Evolutionary conservation across 768 basidiomycete genomes (phyloP).

Genomic region (Lentinula guzmanii): DNA sequence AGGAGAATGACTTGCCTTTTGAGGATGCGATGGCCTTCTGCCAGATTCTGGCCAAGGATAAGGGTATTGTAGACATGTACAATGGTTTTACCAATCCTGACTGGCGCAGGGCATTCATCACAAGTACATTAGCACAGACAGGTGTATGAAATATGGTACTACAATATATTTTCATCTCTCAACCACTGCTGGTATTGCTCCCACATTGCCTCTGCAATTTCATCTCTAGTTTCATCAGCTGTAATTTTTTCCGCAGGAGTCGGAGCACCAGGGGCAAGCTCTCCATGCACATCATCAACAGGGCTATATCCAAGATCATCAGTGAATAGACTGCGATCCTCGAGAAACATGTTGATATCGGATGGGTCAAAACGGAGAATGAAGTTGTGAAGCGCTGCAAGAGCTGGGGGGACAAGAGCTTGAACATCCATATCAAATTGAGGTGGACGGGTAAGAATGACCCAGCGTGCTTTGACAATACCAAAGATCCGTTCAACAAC

Average conservation of each 20-base stretch:
- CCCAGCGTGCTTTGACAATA: conserved; percentile 13
- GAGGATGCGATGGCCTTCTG: background rate
- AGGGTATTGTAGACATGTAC: background rate
- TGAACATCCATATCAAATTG: conserved; percentile 12
- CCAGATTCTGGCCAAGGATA: background rate
- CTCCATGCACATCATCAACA: background rate
- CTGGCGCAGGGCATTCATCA: background rate
- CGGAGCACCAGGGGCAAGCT: background rate
- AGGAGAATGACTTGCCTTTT: background rate
- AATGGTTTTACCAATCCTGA: background rate
- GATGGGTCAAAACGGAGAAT: conserved; percentile 14
- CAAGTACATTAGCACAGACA: background rate
- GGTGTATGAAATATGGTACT: too few species aligned
- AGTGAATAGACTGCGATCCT: background rate
- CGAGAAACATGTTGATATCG: background rate
- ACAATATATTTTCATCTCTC: background rate
- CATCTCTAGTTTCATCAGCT: conserved; percentile 11
- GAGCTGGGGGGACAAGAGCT: conserved; percentile 11
- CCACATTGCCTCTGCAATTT: conserved; percentile 22
- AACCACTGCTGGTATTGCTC: conserved; percentile 10
- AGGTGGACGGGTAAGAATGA: conserved; percentile 6
- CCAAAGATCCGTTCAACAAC: conserved; percentile 5
- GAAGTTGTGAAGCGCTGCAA: conserved; percentile 18
- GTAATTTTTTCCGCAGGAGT: background rate
- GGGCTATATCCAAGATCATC: background rate